Evolutionary conservation across 495 filamentous ascomycete genomes (phyloP).

Genomic region (Lasiosphaeria hispida): DNA sequence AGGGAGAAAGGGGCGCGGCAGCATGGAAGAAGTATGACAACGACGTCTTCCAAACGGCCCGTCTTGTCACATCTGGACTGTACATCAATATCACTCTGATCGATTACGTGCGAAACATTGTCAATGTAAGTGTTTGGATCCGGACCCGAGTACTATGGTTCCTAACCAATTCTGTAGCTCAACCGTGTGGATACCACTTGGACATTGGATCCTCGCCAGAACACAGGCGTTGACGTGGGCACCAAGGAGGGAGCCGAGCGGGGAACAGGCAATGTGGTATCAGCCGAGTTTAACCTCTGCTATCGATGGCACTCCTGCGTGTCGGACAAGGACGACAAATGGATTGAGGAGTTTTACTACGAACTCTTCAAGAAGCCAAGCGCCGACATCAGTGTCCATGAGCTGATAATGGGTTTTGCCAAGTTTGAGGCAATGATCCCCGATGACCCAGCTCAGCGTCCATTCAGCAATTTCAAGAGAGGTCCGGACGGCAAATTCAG

Average conservation of each 20-base stretch:
- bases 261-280: slow-evolving; percentile 73
- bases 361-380: slow-evolving; percentile 63
- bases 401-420: slow-evolving; percentile 59
- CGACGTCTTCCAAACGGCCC: slow-evolving; percentile 79
- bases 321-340: slow-evolving; percentile 68
- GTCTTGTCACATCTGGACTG: slow-evolving; percentile 74
- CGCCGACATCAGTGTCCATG: slow-evolving; percentile 46
- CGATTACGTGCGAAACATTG: slow-evolving; percentile 81
- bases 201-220: slow-evolving; percentile 71
- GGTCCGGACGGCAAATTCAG: slow-evolving; percentile 57
- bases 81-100: slow-evolving; percentile 83
- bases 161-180: slow-evolving; percentile 30
- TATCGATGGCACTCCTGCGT: slow-evolving; percentile 82
- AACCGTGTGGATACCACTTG: slow-evolving; percentile 75
- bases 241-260: slow-evolving; percentile 52
- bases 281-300: slow-evolving; percentile 66
- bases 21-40: slow-evolving; percentile 74
- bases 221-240: slow-evolving; percentile 53
- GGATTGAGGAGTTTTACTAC: slow-evolving; percentile 65
- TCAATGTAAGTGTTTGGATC: slow-evolving; percentile 49
- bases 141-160: not conserved
- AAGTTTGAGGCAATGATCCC: slow-evolving; percentile 59
- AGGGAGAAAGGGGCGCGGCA: slow-evolving; percentile 50
- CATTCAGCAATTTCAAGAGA: slow-evolving; percentile 62
- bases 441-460: slow-evolving; percentile 60